Base-by-base conservation (phyloP, 2,329 filamentous ascomycete species). In the Tolypocladium paradoxum region DNA sequence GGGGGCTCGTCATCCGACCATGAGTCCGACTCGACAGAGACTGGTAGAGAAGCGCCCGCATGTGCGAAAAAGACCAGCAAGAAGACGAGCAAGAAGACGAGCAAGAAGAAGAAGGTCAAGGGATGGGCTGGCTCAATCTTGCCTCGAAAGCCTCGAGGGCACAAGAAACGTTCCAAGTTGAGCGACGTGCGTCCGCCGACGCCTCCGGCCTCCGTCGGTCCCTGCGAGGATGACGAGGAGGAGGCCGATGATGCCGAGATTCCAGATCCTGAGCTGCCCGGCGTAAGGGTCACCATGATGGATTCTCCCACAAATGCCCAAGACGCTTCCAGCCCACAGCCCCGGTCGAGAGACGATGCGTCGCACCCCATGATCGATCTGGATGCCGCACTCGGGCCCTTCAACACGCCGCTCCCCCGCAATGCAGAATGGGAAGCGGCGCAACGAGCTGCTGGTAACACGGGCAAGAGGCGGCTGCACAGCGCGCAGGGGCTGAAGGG, bases 311-410 rank as follows among this genome's bases (percentile, higher is more conserved):
- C 66, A 3, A 58, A 51, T 48, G 62, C 59, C 50, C 58, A 63
- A 9, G 11, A 47, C 16, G 24, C 18, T 36, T 18, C 36, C 57
- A 65, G 36, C 54, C 62, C 34, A 53, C 64, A 18, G 55, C 66
- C 3, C 71, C 71, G 62, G 20, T 54, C 58, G 4, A 76, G 82
- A 9, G 81, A 84, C 48, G 88, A 95, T 55, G 68, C 80, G 3
- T 78, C 85, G 51, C 88, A 84, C 63, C 85, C 88, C 8, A 86
- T 96, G 68, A 95, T 99, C 57, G 93, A 99, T 67, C 74, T 99
- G 43, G 93, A 99, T 70, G 92, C 91, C 20, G 93, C 92, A 29
- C 77, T 97, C 1, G 91, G 90, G 2, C 90, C 92, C 0, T 95
- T 96, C 69, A 93, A 95, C 62, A 95, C 90, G 0, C 87, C 88